Base-by-base conservation (phyloP, 2,329 filamentous ascomycete species). In the Colletotrichum sp. region DNA sequence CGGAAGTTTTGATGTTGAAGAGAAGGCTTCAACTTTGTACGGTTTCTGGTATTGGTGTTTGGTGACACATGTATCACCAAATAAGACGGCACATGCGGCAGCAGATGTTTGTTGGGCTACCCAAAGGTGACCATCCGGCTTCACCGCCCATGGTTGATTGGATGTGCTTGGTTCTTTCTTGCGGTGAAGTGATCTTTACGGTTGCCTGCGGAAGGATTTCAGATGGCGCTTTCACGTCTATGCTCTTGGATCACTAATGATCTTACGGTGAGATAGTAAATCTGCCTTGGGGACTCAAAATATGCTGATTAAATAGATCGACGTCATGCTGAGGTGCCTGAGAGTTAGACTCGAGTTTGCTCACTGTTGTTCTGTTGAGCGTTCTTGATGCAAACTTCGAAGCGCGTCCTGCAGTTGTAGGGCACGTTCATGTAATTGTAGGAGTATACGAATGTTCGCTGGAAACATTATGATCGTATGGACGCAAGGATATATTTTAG, bases 61-160 rank as follows among this genome's bases (percentile, higher is more conserved):
- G 55, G 68, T 63, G 24, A 70, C 55, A 70, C 68, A 8, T 36
- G 68, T 63, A 52, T 34, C 36, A 70, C 68, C 68, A 18, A 2
- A n/a, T 5, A 36, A 24, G 21, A 49, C 32, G 18, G 57, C 57
- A 62, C 55, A 49, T 52, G 68, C 7, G 1, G 9, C 12, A 15
- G 13, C 15, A 8, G 3, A 12, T 49, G 67, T 70, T 70, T 70
- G 67, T 16, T 26, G 13, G 8, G 4, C n/a, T n/a, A 34, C 2
- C 7, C 21, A 8, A 6, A 16, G n/a, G 55, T 21, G 8, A 49
- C 36, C 26, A 70, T 10, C 57, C 55, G 55, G 4, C 8, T 34
- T 55, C 72, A 71, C 66, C 63, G 49, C 52, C 15, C 4, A 18
- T 15, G 0, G 7, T 21, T 32, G 21, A 4, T 30, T 49, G 63